Conservation (phyloP, 2,329 filamentous ascomycete genomes). For the Scorias spongiosa region DNA sequence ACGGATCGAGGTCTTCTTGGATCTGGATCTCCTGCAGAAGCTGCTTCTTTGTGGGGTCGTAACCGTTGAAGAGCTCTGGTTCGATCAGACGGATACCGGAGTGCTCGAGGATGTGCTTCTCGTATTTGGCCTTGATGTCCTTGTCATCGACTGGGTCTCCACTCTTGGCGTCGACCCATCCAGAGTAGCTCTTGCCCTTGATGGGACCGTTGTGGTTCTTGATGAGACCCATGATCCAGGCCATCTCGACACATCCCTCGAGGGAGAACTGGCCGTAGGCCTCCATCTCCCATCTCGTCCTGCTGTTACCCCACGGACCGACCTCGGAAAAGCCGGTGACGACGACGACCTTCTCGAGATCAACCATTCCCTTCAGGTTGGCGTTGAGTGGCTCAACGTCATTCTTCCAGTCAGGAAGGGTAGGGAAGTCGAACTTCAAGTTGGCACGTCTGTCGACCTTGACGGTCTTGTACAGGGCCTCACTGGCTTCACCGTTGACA, state of each 20-base stretch:
- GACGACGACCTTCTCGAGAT: constrained; percentile 94
- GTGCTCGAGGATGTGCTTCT: constrained; percentile 92
- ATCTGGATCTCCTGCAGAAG: constrained; percentile 95
- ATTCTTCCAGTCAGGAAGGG: constrained; percentile 76
- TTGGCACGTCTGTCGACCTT: constrained; percentile 88
- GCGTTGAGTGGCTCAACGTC: constrained; percentile 81
- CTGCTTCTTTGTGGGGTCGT: constrained; percentile 97
- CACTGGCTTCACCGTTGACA: constrained; percentile 84
- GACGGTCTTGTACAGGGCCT: constrained; percentile 88
- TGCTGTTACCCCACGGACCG: constrained; percentile 95
- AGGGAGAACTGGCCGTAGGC: constrained; percentile 91
- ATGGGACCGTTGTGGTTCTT: constrained; percentile 94
- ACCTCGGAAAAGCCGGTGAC: constrained; percentile 94
- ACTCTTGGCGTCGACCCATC: constrained; percentile 90
- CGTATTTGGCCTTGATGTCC: constrained; percentile 93
- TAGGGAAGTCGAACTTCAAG: constrained; percentile 93
- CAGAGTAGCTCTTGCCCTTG: constrained; percentile 92
- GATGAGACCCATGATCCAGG: constrained; percentile 99
- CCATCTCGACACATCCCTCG: constrained; percentile 97
- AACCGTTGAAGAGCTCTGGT: constrained; percentile 89
- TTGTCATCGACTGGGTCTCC: constrained; percentile 95
- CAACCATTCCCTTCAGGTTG: constrained; percentile 91
- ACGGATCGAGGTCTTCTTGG: constrained; percentile 90
- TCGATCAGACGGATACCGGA: constrained; percentile 95
- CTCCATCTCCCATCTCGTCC: constrained; percentile 99